Base-by-base conservation (phyloP, 2,329 filamentous ascomycete species). In the Orbilia ellipsospora region DNA sequence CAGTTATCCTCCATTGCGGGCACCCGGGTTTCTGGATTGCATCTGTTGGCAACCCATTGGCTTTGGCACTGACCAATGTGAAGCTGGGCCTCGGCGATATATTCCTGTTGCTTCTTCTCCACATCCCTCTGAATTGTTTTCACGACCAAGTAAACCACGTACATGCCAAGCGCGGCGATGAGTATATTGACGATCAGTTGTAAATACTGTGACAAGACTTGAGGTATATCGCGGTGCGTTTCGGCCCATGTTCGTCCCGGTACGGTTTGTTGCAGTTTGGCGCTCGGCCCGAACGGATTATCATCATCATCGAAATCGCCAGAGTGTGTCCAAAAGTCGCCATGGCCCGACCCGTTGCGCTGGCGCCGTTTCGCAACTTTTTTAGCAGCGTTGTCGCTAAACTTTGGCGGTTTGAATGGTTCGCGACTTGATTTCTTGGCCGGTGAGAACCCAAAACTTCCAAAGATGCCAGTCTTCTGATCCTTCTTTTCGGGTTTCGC, bases 1-100 rank as follows among this genome's bases (percentile, higher is more conserved):
- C 95, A 99, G 2, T 90, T 84, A 0, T 83, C 83, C 76, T 90
- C 87, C 79, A 98, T 85, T 0, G 91, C 92, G 0, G 94, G 94
- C 2, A 91, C 83, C 13, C 90, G 87, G 16, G 87, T 87, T 1
- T 87, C 85, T 0, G 86, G 87, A 0, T 86, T 87, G 82, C 95
- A 99, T 44, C 86, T 85, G 80, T 99, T 99, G 56, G 89, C 86
- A 1, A 86, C 84, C 82, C 91, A 99, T 77, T 94, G 86, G 45
- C 88, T 87, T 1, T 88, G 87, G 81, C 95, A 99, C 5, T 86
- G 84, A 0, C 88, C 86, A 81, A 95, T 95, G 77, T 93, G 89
- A 10, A 88, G 87, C 75, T 94, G 83, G 20, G 95, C 88, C 13
- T 88, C 87, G 1, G 87, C 85, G n/a, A 89, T 88, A 12, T 89